Evolutionary conservation across 495 filamentous ascomycete genomes (phyloP), one percentile per base, ranked within the genome.

Genomic region (Aspergillus panamensis): DNA sequence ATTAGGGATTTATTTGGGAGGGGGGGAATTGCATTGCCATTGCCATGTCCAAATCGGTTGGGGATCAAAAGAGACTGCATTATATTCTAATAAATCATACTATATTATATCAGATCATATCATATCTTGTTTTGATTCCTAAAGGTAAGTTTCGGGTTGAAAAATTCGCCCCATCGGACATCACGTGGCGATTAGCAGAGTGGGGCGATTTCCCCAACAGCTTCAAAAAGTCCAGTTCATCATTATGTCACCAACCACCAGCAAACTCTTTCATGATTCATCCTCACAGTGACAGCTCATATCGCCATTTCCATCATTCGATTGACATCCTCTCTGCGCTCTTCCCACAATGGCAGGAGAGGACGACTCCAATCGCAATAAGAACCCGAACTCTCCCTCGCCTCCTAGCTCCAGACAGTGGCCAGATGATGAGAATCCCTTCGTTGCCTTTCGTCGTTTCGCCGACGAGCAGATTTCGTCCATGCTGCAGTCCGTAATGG

Each of bases 371-470:
- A 62, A 59, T 5, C 42, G 51, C 33, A 58, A 25, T 25, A 25
- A 65, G 44, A 53, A 62, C 17, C 25, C 2, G 25, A 48, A 48
- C 0, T 35, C 20, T 53, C 55, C 16, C 57, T 59, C 54, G 51
- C 53, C 49, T 55, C 53, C 10, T 40, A 68, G 47, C 51, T 63
- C 59, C 8, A 58, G 60, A 45, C 56, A 54, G 53, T 64, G 62
- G 63, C 51, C 60, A 35, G 69, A 77, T 20, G 61, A 66, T 42
- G 69, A 75, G 53, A 86, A 84, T 57, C 81, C 84, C 12, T 86
- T 87, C 63, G 72, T 84, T 48, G 70, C 78, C 31, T 84, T 86
- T 67, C 81, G 82, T 53, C 80, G 78, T 55, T 84, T 78, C 62
- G 79, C 82, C 52, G 83, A 87, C 62, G 73, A 78, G 51, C 82